Conservation (phyloP, 176 grass and related monocot species). For the Aegilops tauschii region DNA sequence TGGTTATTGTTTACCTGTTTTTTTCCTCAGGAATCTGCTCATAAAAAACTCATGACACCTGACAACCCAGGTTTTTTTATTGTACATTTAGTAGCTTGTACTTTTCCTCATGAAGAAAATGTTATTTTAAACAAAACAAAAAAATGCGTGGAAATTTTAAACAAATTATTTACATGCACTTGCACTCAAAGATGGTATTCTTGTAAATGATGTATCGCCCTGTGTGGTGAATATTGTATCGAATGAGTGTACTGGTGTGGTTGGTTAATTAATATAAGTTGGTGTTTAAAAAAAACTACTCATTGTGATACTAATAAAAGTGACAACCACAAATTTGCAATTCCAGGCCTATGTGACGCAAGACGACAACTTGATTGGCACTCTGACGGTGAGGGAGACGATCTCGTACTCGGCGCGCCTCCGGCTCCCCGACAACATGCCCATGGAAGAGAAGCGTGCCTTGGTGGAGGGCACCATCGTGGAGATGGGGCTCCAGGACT, state of each 20-base stretch:
- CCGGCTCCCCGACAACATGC: conserved; percentile 90
- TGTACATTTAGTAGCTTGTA: not conserved
- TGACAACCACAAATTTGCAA: not conserved
- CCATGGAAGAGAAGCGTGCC: conserved; percentile 73
- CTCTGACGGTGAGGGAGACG: conserved; percentile 86
- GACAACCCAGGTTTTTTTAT: not conserved
- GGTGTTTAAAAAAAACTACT: not conserved
- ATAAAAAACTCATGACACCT: conserved; percentile 21
- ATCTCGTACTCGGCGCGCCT: conserved; percentile 89
- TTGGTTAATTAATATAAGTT: too few species aligned
- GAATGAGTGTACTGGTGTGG: too few species aligned
- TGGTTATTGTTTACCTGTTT: conserved; percentile 36
- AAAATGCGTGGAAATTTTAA: not conserved
- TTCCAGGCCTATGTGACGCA: conserved; percentile 87
- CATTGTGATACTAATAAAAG: not conserved
- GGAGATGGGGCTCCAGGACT: conserved; percentile 99
- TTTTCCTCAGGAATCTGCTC: conserved; percentile 13
- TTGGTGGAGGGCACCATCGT: conserved; percentile 89
- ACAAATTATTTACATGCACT: not conserved
- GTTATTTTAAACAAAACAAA: too few species aligned
- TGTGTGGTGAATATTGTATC: too few species aligned
- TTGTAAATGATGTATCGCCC: too few species aligned
- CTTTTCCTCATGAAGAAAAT: not conserved
- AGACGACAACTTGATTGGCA: conserved; percentile 94
- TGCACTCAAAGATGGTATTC: not conserved